A percentile compares a stretch with the other conserved stretches of the same genome.
Conservation (phyloP, 352 stramenopile genomes). For the Phytopythium helicoides region DNA sequence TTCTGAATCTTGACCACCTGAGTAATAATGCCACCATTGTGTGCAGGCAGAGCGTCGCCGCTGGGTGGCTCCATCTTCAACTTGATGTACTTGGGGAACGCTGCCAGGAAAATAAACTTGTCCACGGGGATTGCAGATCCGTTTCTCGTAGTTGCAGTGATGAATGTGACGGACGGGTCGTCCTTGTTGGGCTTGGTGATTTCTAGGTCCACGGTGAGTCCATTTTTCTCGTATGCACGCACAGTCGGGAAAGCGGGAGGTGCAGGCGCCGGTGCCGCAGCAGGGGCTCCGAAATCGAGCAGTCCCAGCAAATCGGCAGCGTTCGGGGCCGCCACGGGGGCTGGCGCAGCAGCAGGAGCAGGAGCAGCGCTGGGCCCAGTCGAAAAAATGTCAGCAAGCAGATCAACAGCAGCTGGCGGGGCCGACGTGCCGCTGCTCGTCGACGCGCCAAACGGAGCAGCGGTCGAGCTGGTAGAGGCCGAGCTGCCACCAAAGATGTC, state of each 20-base stretch:
- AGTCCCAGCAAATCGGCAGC: constrained; percentile 62
- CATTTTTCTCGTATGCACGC: constrained; percentile 95
- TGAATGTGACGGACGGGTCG: constrained; percentile 90
- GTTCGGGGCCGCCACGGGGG: constrained; percentile 19
- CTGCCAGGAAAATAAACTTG: constrained; percentile 92
- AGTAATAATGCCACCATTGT: constrained; percentile 80
- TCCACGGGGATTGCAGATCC: constrained; percentile 80
- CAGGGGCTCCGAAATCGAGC: constrained; percentile 67
- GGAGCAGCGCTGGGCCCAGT: constrained; percentile 26
- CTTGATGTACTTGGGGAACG: constrained; percentile 98
- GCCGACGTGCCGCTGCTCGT: constrained; percentile 12
- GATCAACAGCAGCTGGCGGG: constrained; percentile 62
- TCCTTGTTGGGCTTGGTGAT: constrained; percentile 92
- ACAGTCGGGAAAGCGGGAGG: constrained; percentile 56
- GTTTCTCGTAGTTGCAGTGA: constrained; percentile 94
- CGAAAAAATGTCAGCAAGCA: constrained; percentile 95
- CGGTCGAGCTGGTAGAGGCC: constrained; percentile 19
- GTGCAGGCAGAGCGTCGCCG: constrained; percentile 87
- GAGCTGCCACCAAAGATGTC: constrained; percentile 92
- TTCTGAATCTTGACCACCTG: constrained; percentile 97
- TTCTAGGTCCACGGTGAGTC: constrained; percentile 91
- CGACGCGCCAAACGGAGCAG: constrained; percentile 16
- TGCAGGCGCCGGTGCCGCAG: constrained; percentile 10
- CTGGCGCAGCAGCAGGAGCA: constrained; percentile 13
- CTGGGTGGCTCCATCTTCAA: constrained; percentile 97